phyloP scores from a whole-genome alignment of 2,329 filamentous ascomycete genomes.

The Ustulina deusta region DNA sequence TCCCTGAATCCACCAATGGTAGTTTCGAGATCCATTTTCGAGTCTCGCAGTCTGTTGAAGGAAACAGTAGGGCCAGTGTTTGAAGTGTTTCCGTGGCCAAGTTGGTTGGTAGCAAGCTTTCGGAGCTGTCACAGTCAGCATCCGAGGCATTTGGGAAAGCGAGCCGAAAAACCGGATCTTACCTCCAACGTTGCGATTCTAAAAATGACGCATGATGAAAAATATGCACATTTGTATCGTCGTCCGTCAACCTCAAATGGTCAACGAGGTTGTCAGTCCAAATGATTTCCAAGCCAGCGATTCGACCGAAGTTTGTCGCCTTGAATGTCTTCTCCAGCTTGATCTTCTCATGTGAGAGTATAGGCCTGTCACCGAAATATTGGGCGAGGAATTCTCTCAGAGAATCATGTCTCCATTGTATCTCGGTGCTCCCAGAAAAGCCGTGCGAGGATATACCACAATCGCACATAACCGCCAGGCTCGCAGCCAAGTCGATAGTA shows the following conservation, averaged over 20 bases:
- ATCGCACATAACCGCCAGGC: slow-evolving; percentile 23
- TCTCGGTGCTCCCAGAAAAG: slow-evolving; percentile 15
- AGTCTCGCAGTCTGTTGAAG: slow-evolving; percentile 43
- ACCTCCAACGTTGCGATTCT: slow-evolving; percentile 42
- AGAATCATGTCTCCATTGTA: slow-evolving; percentile 22
- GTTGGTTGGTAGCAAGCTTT: slow-evolving; percentile 15
- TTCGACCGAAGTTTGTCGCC: slow-evolving; percentile 39
- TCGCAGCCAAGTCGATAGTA: slow-evolving; percentile 24
- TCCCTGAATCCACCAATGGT: slow-evolving; percentile 44
- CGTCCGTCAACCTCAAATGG: slow-evolving; percentile 53
- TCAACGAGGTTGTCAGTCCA: slow-evolving; percentile 55
- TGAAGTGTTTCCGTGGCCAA: slow-evolving; percentile 21
- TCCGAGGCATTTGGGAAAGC: not conserved
- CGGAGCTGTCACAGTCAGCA: slow-evolving; percentile 17
- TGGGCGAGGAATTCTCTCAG: slow-evolving; percentile 14
- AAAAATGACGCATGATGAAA: slow-evolving; percentile 56
- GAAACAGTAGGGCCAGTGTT: slow-evolving; percentile 24
- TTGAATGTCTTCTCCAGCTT: slow-evolving; percentile 42
- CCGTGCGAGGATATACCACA: slow-evolving; percentile 18
- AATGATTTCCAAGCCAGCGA: slow-evolving; percentile 51
- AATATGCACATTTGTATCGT: slow-evolving; percentile 52
- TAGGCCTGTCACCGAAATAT: slow-evolving; percentile 6
- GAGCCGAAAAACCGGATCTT: not conserved
- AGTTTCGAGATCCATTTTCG: slow-evolving; percentile 19
- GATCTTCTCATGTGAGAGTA: slow-evolving; percentile 13